Base-by-base conservation (phyloP, 768 basidiomycete genomes). In the Pleurotus tuoliensis region DNA sequence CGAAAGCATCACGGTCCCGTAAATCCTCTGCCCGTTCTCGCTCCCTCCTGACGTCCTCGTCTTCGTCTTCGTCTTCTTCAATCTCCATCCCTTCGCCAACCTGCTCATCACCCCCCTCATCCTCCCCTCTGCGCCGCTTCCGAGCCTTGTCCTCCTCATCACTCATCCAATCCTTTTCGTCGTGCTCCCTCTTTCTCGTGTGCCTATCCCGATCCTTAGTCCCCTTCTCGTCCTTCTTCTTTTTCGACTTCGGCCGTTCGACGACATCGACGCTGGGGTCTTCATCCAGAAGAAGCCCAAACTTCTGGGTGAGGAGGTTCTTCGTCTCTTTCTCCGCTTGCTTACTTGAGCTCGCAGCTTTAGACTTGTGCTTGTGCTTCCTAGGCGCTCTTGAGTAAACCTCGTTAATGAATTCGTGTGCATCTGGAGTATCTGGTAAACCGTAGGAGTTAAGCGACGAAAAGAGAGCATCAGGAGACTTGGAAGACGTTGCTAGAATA, bases 1-100 rank as follows among this genome's bases (percentile, higher is more conserved):
- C 89, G 63, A 99, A 97, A 13, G 87, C 96, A 69, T 99, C 97
- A 58, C 97, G 79, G 59, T 97, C 96, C 59, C 81, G 78, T 16
- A 91, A 58, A 62, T 99, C 97, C 65, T 88, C 82, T 47, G 84
- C 55, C 20, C 92, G 79, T 65, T 95, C 88, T 38, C 82, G 74
- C 71, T 93, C 94, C 62, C 67, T 81, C 48, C 87, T 78, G 22
- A 71, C 73, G 0, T 84, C 87, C 63, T 89, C 86, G 56, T 92
- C 94, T 69, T 96, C 86, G 56, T 92, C 94, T 69, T 96, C 90
- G 45, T 70, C 72, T 8, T 70, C 51, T 37, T 84, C 83, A 51
- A 78, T 63, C 41, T 73, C 69, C 59, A 69, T 69, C 40, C 73
- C 73, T 18, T 79, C 78, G 27, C 69, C 68, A 24, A 57, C 60